Evolutionary conservation across 2,329 filamentous ascomycete species (phyloP), one percentile per base, ranked within the genome.

Genomic region (Sporothrix schenckii): DNA sequence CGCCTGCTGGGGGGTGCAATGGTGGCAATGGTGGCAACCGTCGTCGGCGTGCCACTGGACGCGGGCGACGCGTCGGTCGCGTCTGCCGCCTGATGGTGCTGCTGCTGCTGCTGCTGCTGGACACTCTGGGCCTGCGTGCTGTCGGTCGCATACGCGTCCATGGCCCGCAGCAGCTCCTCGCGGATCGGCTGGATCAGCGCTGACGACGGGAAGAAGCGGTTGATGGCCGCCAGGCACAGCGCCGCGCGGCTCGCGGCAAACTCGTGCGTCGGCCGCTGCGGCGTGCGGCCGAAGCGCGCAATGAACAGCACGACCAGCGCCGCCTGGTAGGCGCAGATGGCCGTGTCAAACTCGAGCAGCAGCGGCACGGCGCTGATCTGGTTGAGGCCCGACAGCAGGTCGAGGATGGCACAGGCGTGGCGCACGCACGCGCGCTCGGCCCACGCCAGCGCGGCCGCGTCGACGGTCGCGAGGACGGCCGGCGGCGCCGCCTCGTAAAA

Each of bases 171-270:
- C 52, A 53, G 52, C 21, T 53, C 52, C 52, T 53, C 52, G 9
- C 52, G 52, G 52, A 53, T 53, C 10, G 52, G 52, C 52, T 53
- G 19, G 4, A 53, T 13, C n/a, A 53, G 52, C 52, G 52, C 52
- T 5, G 52, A 53, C n/a, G 52, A n/a, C n/a, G 52, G 52, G n/a
- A 53, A 53, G 52, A 53, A 53, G n/a, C 52, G n/a, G 52, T 53
- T 53, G n/a, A 53, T n/a, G 16, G 52, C 52, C 9, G 52, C 52
- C 52, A 53, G 52, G 4, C 52, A 53, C 52, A 53, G n/a, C n/a
- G 19, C 52, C 4, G 52, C 52, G 9, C 52, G 52, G 52, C 52
- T 53, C n/a, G 52, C 27, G 52, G 52, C 52, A 53, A 53, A 53
- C 52, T 53, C 52, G 52, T 21, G 52, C 21, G 52, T 53, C 6